Evolutionary conservation across 768 basidiomycete genomes (phyloP).

Genomic region (Pisolithus albus): DNA sequence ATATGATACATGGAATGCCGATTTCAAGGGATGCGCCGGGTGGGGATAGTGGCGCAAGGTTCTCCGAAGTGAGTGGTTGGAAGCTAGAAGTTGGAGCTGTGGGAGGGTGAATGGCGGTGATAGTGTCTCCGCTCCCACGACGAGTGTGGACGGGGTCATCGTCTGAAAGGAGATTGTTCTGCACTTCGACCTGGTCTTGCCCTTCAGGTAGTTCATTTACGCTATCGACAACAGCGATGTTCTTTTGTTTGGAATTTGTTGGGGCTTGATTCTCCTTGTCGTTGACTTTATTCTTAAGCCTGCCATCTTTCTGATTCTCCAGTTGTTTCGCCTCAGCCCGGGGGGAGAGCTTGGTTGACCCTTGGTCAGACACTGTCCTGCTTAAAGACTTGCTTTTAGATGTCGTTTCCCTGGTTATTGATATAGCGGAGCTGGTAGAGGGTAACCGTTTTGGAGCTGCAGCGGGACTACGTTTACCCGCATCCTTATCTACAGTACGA

Average conservation of each 20-base stretch:
- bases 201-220: neutral
- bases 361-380: constrained; percentile 1
- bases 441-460: constrained; percentile 16
- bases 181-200: neutral
- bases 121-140: constrained; percentile 21
- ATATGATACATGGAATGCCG: constrained; percentile 87
- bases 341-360: neutral
- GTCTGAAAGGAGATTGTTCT: constrained; percentile 11
- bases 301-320: constrained; percentile 10
- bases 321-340: constrained; percentile 8
- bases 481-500: constrained; percentile 13
- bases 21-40: constrained; percentile 71
- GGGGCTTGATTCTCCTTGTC: constrained; percentile 28
- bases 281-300: constrained; percentile 28
- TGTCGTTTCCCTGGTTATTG: constrained; percentile 9
- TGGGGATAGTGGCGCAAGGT: constrained; percentile 18
- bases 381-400: constrained; percentile 9
- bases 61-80: constrained; percentile 17
- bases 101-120: constrained; percentile 16
- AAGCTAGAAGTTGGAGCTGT: constrained; percentile 11
- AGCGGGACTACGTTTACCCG: constrained; percentile 16
- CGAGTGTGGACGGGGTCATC: constrained; percentile 17
- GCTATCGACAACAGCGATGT: neutral
- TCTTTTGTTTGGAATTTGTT: neutral
- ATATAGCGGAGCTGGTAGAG: constrained; percentile 17